Evolutionary conservation across 202 grass and related monocot species (phyloP), one percentile per base, ranked within the genome.

Genomic region (Setaria italica): DNA sequence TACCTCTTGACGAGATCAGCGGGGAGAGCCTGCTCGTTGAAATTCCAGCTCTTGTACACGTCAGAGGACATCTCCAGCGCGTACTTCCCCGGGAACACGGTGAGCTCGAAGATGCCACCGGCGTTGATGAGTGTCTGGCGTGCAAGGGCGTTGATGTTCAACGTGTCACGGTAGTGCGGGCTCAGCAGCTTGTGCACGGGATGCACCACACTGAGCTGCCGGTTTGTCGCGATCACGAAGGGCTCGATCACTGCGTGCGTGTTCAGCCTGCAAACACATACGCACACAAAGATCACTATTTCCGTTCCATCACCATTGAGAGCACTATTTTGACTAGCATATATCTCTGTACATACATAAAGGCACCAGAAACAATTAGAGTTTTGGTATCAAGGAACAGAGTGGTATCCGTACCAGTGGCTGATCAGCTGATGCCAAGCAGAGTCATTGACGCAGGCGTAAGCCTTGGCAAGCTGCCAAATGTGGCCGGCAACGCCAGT

Each of bases 401-500:
- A 20, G 0, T 37, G 19, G 20, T 58, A 15, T 15, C 19, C 20
- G 10, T 89, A 99, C 96, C 97, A 99, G 79, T 99, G 97, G 90
- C 97, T 94, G 80, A 99, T 76, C 73, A 99, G 88, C 85, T 99
- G 97, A 84, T 99, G 97, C 89, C 84, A 94, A 11, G 91, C 97
- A 35, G 97, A 77, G 73, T 93, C 91, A 34, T 93, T 89, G 3
- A 84, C 82, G 4, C 12, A 34, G 50, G 66, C 86, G n/a, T 91
- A 87, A 19, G 79, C 67, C 55, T 91, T 91, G 14, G 90, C 91
- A 45, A 89, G 87, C 50, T 82, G 88, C 90, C 90, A 92, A 30
- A 92, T 74, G 66, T 78, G 86, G 3, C 70, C 62, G 1, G 84
- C 78, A 0, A 70, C 84, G 0, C 86, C 86, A 0, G 87, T 39